Conservation (phyloP, 2,329 filamentous ascomycete species). For the Fusarium sp. region DNA sequence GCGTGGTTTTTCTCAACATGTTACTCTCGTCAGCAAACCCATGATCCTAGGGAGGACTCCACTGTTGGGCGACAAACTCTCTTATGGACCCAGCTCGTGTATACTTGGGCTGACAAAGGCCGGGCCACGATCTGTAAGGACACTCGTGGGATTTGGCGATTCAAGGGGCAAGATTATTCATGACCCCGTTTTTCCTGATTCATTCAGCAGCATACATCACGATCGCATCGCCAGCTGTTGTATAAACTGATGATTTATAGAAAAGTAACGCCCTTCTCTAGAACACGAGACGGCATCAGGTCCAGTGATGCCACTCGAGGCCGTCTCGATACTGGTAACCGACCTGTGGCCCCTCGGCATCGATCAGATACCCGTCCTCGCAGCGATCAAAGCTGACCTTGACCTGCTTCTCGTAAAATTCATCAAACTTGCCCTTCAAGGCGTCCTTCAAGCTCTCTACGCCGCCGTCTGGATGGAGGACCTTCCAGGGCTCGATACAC, state of each 20-base stretch:
- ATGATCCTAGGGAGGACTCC: conserved; percentile 12
- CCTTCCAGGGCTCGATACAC: conserved; percentile 68
- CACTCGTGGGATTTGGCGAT: background rate
- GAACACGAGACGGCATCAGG: conserved; percentile 18
- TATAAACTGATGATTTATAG: background rate
- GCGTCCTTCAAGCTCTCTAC: conserved; percentile 66
- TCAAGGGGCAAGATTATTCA: background rate
- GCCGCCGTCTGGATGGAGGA: conserved; percentile 64
- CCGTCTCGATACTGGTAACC: conserved; percentile 44
- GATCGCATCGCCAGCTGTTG: background rate
- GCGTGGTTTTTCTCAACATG: conserved; percentile 1
- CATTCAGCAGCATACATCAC: background rate
- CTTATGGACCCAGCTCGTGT: background rate
- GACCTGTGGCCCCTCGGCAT: conserved; percentile 65
- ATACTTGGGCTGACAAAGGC: conserved; percentile 2
- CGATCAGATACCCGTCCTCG: conserved; percentile 66
- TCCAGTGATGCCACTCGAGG: conserved; percentile 46
- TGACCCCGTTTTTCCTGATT: background rate
- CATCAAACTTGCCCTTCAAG: conserved; percentile 59
- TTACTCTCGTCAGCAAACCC: conserved; percentile 1
- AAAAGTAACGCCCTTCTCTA: background rate
- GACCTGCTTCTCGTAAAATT: conserved; percentile 62
- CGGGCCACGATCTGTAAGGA: background rate
- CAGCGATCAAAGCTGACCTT: conserved; percentile 66
- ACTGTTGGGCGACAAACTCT: conserved; percentile 12